phyloP scores from a whole-genome alignment of 1,284 basidiomycete species.

The Papiliotrema flavescens region DNA sequence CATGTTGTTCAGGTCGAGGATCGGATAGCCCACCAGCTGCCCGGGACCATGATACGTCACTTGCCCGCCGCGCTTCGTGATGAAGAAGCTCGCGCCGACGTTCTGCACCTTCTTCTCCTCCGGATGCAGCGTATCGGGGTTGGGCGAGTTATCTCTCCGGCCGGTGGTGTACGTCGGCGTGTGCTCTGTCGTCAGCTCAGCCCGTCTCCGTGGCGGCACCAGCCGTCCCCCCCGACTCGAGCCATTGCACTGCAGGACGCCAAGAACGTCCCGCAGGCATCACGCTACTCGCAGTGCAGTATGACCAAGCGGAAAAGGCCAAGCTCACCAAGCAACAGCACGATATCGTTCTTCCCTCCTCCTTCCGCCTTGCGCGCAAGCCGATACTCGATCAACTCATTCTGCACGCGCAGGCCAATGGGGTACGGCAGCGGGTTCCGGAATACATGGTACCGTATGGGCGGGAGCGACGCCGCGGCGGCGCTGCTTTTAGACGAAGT shows the following conservation, averaged over 20 bases:
- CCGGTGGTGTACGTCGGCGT: conserved; percentile 92
- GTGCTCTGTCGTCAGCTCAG: conserved; percentile 58
- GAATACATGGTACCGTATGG: conserved; percentile 75
- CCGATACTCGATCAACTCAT: conserved; percentile 63
- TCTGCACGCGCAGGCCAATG: conserved; percentile 65
- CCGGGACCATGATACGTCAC: conserved; percentile 98
- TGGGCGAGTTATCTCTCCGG: conserved; percentile 62
- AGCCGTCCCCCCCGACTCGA: not conserved
- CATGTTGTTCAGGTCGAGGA: conserved; percentile 71
- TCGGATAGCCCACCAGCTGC: conserved; percentile 92
- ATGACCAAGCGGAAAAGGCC: not conserved
- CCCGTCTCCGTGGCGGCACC: not conserved
- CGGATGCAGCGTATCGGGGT: conserved; percentile 56
- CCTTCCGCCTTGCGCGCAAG: conserved; percentile 41
- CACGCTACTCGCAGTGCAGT: too few species aligned
- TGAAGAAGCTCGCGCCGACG: conserved; percentile 82
- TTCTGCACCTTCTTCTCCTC: conserved; percentile 66
- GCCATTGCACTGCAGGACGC: not conserved
- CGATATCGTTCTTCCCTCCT: conserved; percentile 49
- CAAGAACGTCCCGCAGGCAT: too few species aligned
- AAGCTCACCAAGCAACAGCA: conserved; percentile 51
- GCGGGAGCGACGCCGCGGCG: conserved; percentile 42
- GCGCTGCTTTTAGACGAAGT: not conserved
- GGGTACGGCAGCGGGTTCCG: conserved; percentile 66
- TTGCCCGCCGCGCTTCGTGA: conserved; percentile 82